Evolutionary conservation across 805 yeast genomes (phyloP), one percentile per base, ranked within the genome.

Genomic region (Zygosaccharomyces pseudorouxii): DNA sequence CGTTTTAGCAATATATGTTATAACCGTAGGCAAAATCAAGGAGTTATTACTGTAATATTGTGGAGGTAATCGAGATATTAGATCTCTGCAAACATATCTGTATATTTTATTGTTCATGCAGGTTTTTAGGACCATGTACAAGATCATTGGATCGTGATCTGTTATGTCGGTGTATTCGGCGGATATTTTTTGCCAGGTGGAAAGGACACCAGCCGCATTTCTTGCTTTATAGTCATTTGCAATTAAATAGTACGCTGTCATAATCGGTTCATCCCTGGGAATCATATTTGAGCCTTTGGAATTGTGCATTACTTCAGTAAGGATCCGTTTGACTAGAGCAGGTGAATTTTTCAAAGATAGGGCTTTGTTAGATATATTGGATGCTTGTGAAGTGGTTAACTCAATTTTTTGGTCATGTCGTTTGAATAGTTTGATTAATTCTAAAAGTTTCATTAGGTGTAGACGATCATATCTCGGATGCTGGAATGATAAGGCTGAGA

Each of bases 171-270:
- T 27, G 41, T 56, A 57, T 22, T 22, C 23, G 6, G 23, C 23
- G 6, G 23, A 22, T 5, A 62, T 57, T 33, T 46, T 47, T 2
- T 46, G 28, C 68, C 68, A 64, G 3, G 56, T 51, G n/a, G 41
- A 35, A 22, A 45, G 52, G 1, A 62, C 56, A 5, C 67, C 66
- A 4, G 65, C 57, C 4, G 58, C 55, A 48, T 64, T 64, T 39
- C 51, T 52, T 0, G 41, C 45, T 35, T 46, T 44, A 45, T 43
- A 60, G 45, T 63, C 64, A 11, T 42, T 47, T 18, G 53, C 50
- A 25, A 64, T 62, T 16, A 57, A 28, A 7, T 51, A 28, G 40
- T 60, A 62, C 3, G 60, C 62, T 5, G 59, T 48, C 11, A 12
- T 31, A 8, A 62, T 41, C 36, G 52, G 55, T 4, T 50, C 45